phyloP scores from a whole-genome alignment of 2,329 filamentous ascomycete genomes.

The Mariannaea elegans region DNA sequence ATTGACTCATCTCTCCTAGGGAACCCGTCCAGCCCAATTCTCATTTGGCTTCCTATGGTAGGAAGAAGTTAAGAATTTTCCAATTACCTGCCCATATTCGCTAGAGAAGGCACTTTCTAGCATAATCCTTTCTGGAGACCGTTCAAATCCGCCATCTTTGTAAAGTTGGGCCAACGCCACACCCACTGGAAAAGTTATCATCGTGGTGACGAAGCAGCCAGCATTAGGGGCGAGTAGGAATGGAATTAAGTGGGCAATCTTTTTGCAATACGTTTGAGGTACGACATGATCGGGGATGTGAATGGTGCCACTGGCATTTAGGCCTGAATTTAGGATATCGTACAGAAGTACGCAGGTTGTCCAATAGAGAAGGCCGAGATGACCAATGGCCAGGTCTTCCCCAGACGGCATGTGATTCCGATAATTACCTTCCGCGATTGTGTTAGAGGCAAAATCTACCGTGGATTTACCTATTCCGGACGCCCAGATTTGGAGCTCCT shows the following conservation, averaged over 20 bases:
- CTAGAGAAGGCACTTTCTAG: neutral
- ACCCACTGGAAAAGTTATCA: neutral
- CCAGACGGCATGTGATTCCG: neutral
- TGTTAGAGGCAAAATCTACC: neutral
- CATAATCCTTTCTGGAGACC: neutral
- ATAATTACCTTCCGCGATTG: neutral
- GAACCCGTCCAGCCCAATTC: too few species aligned
- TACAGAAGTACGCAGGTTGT: conserved; percentile 4
- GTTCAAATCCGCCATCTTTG: neutral
- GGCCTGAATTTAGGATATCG: neutral
- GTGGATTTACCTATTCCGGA: neutral
- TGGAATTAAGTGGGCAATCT: neutral
- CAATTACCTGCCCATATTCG: neutral
- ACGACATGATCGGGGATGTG: neutral
- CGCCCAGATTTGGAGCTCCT: neutral
- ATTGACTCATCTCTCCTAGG: too few species aligned
- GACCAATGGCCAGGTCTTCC: neutral
- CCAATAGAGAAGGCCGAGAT: conserved; percentile 3
- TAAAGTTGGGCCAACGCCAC: neutral
- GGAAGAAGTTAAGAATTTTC: neutral
- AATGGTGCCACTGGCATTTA: neutral
- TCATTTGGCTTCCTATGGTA: too few species aligned
- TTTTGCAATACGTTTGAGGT: neutral
- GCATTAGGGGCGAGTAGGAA: neutral
- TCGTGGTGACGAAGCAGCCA: conserved; percentile 1